Conservation (phyloP, 192 early-diverging fungal genomes). For the Obelidium mucronatum region DNA sequence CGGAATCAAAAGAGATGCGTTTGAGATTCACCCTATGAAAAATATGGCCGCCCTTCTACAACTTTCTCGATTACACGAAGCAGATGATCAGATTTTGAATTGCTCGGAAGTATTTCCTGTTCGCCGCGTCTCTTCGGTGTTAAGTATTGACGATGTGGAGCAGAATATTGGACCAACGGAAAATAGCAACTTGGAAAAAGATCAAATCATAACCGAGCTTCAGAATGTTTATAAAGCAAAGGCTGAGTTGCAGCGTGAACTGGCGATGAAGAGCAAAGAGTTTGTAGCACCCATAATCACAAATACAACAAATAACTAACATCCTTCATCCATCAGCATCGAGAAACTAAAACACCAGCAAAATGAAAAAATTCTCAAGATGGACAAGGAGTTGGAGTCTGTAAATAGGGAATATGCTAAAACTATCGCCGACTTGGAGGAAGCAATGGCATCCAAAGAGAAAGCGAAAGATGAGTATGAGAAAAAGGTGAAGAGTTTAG, state of each 20-base stretch:
- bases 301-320: neutral
- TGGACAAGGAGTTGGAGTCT: constrained; percentile 49
- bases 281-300: constrained; percentile 7
- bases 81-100: too few relatives aligned
- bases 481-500: constrained; percentile 45
- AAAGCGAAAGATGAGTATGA: constrained; percentile 57
- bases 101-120: neutral
- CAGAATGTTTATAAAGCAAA: constrained; percentile 46
- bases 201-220: constrained; percentile 31
- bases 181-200: neutral
- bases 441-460: constrained; percentile 41
- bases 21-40: neutral
- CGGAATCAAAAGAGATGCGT: too few relatives aligned
- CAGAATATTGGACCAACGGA: neutral
- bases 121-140: too few relatives aligned
- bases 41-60: neutral
- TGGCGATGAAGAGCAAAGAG: constrained; percentile 49
- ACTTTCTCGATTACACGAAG: neutral
- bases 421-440: constrained; percentile 32
- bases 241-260: constrained; percentile 52
- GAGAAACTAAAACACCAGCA: constrained; percentile 48
- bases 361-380: constrained; percentile 35
- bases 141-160: too few relatives aligned
- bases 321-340: constrained; percentile 31
- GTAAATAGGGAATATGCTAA: constrained; percentile 36